phyloP scores from a whole-genome alignment of 176 grass and related monocot genomes.

The Aechmea fasciata region DNA sequence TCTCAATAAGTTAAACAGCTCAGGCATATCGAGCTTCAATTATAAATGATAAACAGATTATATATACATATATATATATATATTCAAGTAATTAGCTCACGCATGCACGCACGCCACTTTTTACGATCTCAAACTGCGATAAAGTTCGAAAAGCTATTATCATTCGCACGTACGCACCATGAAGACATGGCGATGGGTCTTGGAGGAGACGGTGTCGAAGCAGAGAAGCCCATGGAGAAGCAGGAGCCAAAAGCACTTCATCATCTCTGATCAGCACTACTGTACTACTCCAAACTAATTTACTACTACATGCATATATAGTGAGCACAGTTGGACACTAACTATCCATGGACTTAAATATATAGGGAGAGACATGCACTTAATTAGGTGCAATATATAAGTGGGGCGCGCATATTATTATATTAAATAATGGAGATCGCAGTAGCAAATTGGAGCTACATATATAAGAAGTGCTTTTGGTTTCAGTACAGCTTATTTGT shows the following conservation, averaged over 20 bases:
- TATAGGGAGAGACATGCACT: background rate
- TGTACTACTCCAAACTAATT: too few species aligned
- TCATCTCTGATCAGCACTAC: background rate
- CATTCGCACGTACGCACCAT: background rate
- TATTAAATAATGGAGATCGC: background rate
- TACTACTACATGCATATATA: too few species aligned
- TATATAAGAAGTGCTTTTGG: background rate
- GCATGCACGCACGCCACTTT: too few species aligned
- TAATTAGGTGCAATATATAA: background rate
- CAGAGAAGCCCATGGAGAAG: background rate
- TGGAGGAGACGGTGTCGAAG: background rate
- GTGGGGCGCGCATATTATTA: background rate
- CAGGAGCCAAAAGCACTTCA: background rate
- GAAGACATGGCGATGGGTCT: constrained; percentile 2
- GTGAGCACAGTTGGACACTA: background rate
- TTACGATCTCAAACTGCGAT: too few species aligned
- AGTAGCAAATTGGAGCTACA: background rate
- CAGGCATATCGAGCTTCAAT: background rate
- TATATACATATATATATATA: too few species aligned
- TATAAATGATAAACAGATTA: too few species aligned
- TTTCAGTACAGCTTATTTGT: background rate
- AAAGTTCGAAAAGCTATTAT: too few species aligned
- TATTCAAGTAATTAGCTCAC: too few species aligned
- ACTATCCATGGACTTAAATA: background rate
- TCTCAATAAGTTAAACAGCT: background rate